Percentiles rank a stretch among this genome's conserved stretches.
These are phyloP conservation scores for Diophrys sp. DNA, from an alignment of 73 alveolate genomes.

Conservation along the genomic window DNA sequence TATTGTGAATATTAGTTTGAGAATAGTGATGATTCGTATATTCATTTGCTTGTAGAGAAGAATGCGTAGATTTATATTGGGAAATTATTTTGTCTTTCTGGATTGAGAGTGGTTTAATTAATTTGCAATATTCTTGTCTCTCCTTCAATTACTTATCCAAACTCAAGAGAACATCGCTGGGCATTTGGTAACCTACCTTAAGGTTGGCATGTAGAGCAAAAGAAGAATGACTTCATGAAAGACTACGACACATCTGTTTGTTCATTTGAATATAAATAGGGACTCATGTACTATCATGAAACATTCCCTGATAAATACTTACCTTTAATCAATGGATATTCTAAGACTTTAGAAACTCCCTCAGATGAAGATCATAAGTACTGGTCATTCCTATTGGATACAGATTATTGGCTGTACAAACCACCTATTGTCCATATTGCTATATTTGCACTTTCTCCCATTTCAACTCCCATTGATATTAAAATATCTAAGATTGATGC, in stretches of 20 bases:
- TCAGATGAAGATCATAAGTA: too few relatives aligned
- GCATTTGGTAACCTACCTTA: constrained; percentile 31
- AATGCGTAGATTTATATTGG: constrained; percentile 11
- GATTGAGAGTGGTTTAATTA: too few relatives aligned
- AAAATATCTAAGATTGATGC: too few relatives aligned
- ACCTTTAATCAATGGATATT: too few relatives aligned
- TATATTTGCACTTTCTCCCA: too few relatives aligned
- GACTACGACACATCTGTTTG: constrained; percentile 28
- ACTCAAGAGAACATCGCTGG: constrained; percentile 37
- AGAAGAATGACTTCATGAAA: constrained; percentile 19
- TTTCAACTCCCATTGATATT: too few relatives aligned
- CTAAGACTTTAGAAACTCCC: too few relatives aligned
- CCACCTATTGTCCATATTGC: constrained; percentile 21
- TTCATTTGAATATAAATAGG: constrained; percentile 17
- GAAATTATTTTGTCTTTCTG: too few relatives aligned
- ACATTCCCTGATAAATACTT: too few relatives aligned
- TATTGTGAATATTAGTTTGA: constrained; percentile 21
- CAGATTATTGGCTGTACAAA: constrained; percentile 11
- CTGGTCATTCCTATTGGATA: not conserved
- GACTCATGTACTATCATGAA: too few relatives aligned
- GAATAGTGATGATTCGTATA: constrained; percentile 13
- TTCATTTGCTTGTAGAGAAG: constrained; percentile 1
- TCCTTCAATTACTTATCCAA: constrained; percentile 24
- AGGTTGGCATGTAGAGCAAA: not conserved
- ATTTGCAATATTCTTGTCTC: constrained; percentile 9